Evolutionary conservation across 1,284 basidiomycete species (phyloP).

Genomic region (Apiotrichum sp.): DNA sequence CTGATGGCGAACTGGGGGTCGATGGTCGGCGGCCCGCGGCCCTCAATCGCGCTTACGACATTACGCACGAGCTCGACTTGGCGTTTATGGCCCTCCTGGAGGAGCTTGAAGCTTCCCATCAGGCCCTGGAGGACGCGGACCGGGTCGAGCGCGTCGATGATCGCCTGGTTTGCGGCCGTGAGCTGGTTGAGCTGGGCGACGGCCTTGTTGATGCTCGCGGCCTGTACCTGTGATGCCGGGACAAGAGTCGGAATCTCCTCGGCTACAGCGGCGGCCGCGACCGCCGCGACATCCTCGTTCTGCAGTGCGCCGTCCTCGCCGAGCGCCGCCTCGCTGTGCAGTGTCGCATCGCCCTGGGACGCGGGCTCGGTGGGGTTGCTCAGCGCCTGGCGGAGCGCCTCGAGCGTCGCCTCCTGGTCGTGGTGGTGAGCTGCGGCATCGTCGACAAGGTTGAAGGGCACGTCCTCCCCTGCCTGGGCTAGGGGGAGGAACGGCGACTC

Average conservation of each 20-base stretch:
- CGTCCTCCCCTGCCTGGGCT: conserved; percentile 7
- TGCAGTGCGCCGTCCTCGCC: neutral
- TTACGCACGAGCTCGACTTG: conserved; percentile 31
- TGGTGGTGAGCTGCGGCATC: conserved; percentile 18
- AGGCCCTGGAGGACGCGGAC: conserved; percentile 25
- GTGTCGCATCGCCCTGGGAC: neutral
- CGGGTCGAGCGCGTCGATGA: conserved; percentile 31
- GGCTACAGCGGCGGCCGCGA: no score
- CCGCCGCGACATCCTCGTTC: neutral
- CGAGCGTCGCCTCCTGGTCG: conserved; percentile 28
- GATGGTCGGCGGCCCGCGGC: conserved; percentile 19
- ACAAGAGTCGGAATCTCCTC: conserved; percentile 11
- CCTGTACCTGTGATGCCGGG: conserved; percentile 15
- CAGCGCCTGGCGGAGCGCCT: conserved; percentile 32
- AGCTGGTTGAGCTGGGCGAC: conserved; percentile 24
- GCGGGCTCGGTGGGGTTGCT: conserved; percentile 1
- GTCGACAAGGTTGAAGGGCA: conserved; percentile 15
- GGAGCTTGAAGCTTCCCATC: conserved; percentile 25
- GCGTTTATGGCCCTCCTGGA: conserved; percentile 30
- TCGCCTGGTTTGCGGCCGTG: conserved; percentile 16
- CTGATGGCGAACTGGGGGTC: conserved; percentile 23
- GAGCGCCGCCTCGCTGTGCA: neutral
- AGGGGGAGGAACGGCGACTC: conserved; percentile 13
- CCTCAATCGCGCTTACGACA: conserved; percentile 17
- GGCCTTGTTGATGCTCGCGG: conserved; percentile 20